Evolutionary conservation across 768 basidiomycete genomes (phyloP).

Genomic region (Leccinum ochraceum): DNA sequence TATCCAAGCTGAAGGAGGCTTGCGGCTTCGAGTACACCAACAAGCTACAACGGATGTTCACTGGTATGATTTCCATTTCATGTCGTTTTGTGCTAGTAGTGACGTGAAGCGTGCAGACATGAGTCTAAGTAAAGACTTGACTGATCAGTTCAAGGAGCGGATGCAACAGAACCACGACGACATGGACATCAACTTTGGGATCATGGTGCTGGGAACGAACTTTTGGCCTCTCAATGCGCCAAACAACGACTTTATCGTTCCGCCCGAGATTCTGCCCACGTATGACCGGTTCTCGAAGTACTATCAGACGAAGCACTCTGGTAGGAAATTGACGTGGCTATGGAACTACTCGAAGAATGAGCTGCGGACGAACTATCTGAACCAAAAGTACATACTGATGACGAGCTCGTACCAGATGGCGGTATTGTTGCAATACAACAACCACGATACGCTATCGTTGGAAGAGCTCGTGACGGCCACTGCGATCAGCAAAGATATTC

Average conservation of each 20-base stretch:
- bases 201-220: constrained; percentile 94
- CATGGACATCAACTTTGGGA: constrained; percentile 85
- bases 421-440: constrained; percentile 93
- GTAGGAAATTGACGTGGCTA: constrained; percentile 94
- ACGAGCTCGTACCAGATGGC: constrained; percentile 95
- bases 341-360: constrained; percentile 99
- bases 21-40: constrained; percentile 97
- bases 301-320: constrained; percentile 92
- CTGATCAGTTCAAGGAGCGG: constrained; percentile 91
- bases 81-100: not conserved
- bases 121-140: constrained; percentile 92
- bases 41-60: constrained; percentile 97
- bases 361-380: constrained; percentile 87
- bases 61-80: constrained; percentile 51
- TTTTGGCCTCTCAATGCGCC: constrained; percentile 94
- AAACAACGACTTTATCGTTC: constrained; percentile 84
- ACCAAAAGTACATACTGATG: constrained; percentile 95
- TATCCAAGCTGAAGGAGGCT: constrained; percentile 93
- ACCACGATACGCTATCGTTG: constrained; percentile 80
- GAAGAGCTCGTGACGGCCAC: constrained; percentile 82
- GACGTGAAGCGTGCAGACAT: constrained; percentile 63
- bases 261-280: constrained; percentile 80
- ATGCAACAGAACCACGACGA: constrained; percentile 87
- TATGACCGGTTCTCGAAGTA: constrained; percentile 92
- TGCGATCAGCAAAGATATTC: constrained; percentile 73